These are phyloP conservation scores for Mytilinidion resinicola DNA, from an alignment of 495 filamentous ascomycete species.

Conservation along the genomic window DNA sequence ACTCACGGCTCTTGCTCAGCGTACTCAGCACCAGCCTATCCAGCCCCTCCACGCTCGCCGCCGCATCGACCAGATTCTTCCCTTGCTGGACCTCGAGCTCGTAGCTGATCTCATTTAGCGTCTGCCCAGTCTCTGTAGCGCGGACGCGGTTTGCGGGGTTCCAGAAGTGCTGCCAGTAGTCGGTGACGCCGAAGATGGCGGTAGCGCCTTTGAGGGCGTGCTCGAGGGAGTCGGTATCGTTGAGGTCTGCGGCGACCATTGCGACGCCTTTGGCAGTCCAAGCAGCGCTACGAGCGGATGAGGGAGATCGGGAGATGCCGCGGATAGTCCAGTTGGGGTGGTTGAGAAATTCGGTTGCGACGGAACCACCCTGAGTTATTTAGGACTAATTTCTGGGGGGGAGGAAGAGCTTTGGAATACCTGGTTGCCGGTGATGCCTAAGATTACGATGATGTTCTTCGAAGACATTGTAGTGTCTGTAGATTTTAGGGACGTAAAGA, in stretches of 20 bases:
- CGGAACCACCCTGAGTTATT: slow-evolving; percentile 22
- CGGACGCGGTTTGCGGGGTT: not conserved
- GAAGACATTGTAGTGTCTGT: slow-evolving; percentile 5
- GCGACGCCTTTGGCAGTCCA: slow-evolving; percentile 43
- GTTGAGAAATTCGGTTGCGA: slow-evolving; percentile 25
- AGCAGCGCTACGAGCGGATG: slow-evolving; percentile 33
- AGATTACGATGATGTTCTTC: slow-evolving; percentile 41
- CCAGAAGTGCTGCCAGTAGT: slow-evolving; percentile 40
- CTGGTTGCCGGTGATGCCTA: slow-evolving; percentile 47
- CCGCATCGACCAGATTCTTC: slow-evolving; percentile 3
- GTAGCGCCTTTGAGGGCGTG: slow-evolving; percentile 43
- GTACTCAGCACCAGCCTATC: slow-evolving; percentile 8
- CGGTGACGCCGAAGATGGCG: slow-evolving; percentile 50
- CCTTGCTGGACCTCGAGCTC: slow-evolving; percentile 3
- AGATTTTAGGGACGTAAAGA: too few relatives aligned
- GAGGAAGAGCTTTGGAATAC: slow-evolving; percentile 1
- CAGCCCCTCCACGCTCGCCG: slow-evolving; percentile 5
- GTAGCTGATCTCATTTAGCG: not conserved
- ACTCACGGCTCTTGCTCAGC: slow-evolving; percentile 1
- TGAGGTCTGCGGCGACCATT: slow-evolving; percentile 43
- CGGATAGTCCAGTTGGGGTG: slow-evolving; percentile 29
- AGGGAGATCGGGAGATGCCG: slow-evolving; percentile 31
- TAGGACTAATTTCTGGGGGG: not conserved
- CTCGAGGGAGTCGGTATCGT: slow-evolving; percentile 39
- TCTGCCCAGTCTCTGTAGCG: not conserved